Conservation (phyloP, 805 yeast genomes). For the Maudiozyma barnettii region DNA sequence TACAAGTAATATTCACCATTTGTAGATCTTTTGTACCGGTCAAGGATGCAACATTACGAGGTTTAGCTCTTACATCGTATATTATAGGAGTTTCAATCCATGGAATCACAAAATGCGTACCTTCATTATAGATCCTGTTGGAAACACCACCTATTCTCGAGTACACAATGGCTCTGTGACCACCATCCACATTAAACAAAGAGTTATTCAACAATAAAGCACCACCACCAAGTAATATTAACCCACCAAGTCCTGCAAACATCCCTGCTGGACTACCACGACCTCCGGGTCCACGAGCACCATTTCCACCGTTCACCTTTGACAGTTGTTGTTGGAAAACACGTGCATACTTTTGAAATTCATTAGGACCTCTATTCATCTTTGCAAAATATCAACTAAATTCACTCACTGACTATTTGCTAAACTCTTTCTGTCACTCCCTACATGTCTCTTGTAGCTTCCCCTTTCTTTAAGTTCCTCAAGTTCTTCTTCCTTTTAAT, state of each 20-base stretch:
- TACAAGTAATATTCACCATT: slow-evolving; percentile 98
- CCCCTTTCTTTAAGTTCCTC: background rate
- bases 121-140: slow-evolving; percentile 77
- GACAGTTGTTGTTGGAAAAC: slow-evolving; percentile 41
- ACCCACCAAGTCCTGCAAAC: slow-evolving; percentile 56
- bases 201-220: slow-evolving; percentile 45
- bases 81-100: slow-evolving; percentile 90
- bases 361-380: slow-evolving; percentile 29
- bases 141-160: slow-evolving; percentile 81
- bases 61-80: slow-evolving; percentile 94
- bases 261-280: slow-evolving; percentile 38
- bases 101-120: slow-evolving; percentile 89
- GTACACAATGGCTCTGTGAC: slow-evolving; percentile 93
- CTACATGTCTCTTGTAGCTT: background rate
- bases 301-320: slow-evolving; percentile 29
- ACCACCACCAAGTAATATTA: slow-evolving; percentile 49
- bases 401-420: too few relatives aligned
- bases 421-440: too few relatives aligned
- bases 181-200: slow-evolving; percentile 90
- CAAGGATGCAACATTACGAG: slow-evolving; percentile 88
- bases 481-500: background rate
- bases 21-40: slow-evolving; percentile 98
- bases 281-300: slow-evolving; percentile 15
- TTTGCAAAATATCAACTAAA: too few relatives aligned
- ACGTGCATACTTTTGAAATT: slow-evolving; percentile 44